Conservation (phyloP, 306 rosid genomes). For the Potentilla sterilis region DNA sequence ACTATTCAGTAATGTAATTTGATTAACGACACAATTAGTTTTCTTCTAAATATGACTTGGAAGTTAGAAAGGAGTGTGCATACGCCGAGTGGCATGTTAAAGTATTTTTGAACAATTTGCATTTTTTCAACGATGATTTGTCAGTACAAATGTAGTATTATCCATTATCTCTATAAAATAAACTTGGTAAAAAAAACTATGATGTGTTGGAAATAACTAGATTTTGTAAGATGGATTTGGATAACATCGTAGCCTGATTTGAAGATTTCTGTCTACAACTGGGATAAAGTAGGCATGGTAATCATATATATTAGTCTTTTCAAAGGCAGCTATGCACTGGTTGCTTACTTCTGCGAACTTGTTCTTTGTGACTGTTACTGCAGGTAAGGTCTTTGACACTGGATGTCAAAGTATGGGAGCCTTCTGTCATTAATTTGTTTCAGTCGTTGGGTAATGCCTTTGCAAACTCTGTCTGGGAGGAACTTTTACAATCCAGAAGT, state of each 20-base stretch:
- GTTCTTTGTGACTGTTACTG: constrained; percentile 27
- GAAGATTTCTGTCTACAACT: neutral
- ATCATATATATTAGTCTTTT: constrained; percentile 11
- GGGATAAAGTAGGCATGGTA: constrained; percentile 10
- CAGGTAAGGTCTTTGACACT: constrained; percentile 97
- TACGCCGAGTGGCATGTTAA: neutral
- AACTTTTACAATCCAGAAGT: constrained; percentile 87
- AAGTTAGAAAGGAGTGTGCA: neutral
- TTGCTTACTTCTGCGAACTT: constrained; percentile 22
- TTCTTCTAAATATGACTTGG: neutral
- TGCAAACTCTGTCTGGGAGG: constrained; percentile 99
- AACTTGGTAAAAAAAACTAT: neutral
- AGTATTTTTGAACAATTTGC: neutral
- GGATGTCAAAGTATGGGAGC: constrained; percentile 99
- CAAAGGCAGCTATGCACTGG: constrained; percentile 4
- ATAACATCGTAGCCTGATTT: neutral
- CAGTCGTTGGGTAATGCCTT: constrained; percentile 96
- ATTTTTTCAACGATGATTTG: neutral
- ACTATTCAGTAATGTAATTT: neutral
- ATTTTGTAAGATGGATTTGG: neutral
- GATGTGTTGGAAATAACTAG: neutral
- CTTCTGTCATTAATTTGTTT: constrained; percentile 90
- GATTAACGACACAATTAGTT: neutral
- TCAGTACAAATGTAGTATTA: neutral
- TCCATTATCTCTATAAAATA: neutral